Evolutionary conservation across 805 yeast genomes (phyloP), one percentile per base, ranked within the genome.

Genomic region (Cyberlindnera bimundalis): DNA sequence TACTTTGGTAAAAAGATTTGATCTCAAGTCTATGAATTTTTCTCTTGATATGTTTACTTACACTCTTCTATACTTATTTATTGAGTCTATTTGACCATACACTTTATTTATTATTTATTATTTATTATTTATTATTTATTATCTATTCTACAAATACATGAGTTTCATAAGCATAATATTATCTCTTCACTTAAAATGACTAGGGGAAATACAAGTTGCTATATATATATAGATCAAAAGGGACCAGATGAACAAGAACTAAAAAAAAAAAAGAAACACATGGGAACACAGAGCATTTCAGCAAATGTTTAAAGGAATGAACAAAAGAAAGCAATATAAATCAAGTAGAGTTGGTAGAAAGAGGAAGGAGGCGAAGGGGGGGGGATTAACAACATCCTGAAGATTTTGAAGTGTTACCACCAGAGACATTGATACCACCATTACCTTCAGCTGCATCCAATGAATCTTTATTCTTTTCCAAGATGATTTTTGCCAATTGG

Each of bases 401-500:
- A 21, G 37, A 24, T 29, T 42, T 43, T 4, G 29, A 32, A 15
- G 39, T 33, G 26, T 31, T 30, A 13, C 32, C 34, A 19, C 43
- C 33, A 18, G 46, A 37, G 14, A 56, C 62, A 41, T 56, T 45
- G 28, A 56, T 46, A 36, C 59, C 57, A 34, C 50, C 49, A 14
- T 54, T 52, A n/a, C 48, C 49, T 15, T 43, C 42, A 15, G 48
- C 43, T 12, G 48, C 46, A 19, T 36, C 37, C 23, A 67, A 65
- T 38, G 69, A 70, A 38, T 66, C 62, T 40, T 68, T 70, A 48
- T 81, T 79, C 63, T 84, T 84, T 39, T 87, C 96, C 67, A 85
- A 85, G 58, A 90, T 87, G 54, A 86, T 73, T 30, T 82, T 78
- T 11, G 97, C 96, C 58, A 93, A 75, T 54, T 88, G 85, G 67